Evolutionary conservation across 257 asterid genomes (phyloP).

Genomic region (Perilla frutescens): DNA sequence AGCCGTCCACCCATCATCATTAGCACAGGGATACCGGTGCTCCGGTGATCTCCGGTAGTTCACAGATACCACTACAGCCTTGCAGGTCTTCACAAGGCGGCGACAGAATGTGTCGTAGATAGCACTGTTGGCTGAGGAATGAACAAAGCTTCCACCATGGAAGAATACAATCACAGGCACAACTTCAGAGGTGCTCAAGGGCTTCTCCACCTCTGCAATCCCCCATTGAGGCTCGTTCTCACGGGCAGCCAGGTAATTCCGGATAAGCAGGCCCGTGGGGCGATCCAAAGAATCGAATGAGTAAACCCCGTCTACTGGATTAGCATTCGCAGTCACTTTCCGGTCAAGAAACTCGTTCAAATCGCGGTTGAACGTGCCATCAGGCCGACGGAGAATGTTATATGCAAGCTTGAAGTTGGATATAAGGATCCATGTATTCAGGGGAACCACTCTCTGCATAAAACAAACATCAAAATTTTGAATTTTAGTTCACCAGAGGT

Average conservation of each 20-base stretch:
- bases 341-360: conserved; percentile 76
- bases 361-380: conserved; percentile 80
- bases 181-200: conserved; percentile 58
- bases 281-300: conserved; percentile 75
- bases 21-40: conserved; percentile 76
- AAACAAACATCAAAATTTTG: conserved; percentile 17
- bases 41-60: conserved; percentile 81
- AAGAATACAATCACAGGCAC: conserved; percentile 74
- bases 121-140: conserved; percentile 81
- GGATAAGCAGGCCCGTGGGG: conserved; percentile 63
- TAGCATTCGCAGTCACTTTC: conserved; percentile 68
- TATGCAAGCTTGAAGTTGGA: conserved; percentile 82
- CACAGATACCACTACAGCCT: conserved; percentile 77
- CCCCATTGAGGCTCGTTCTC: conserved; percentile 54
- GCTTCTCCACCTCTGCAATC: conserved; percentile 61
- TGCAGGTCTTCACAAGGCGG: conserved; percentile 63
- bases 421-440: conserved; percentile 82
- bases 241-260: conserved; percentile 52
- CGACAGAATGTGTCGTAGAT: conserved; percentile 81
- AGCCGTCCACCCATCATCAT: conserved; percentile 84
- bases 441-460: conserved; percentile 80
- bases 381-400: conserved; percentile 73
- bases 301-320: conserved; percentile 68
- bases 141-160: conserved; percentile 90
- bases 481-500: conserved; percentile 3